Conservation (phyloP, 1,139 yeast species). For the Magnusiomyces tetraspermus region DNA sequence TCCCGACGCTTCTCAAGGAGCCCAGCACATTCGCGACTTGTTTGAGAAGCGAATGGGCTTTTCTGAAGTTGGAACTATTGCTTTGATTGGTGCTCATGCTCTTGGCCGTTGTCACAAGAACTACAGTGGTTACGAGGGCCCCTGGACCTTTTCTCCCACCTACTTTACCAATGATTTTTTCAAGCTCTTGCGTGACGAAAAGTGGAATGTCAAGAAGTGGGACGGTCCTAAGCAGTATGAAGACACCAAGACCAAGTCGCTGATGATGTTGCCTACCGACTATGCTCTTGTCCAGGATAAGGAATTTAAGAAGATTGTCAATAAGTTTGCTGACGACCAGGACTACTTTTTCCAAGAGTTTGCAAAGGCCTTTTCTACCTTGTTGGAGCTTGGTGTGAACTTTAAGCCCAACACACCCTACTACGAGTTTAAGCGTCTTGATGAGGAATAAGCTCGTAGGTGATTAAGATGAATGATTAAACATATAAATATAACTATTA, state of each 20-base stretch:
- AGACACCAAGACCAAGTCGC: constrained; percentile 58
- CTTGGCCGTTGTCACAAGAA: constrained; percentile 64
- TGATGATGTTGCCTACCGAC: constrained; percentile 90
- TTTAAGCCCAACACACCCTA: constrained; percentile 40
- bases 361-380: constrained; percentile 54
- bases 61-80: constrained; percentile 75
- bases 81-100: constrained; percentile 81
- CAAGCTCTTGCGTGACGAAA: constrained; percentile 55
- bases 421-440: constrained; percentile 49
- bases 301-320: constrained; percentile 55
- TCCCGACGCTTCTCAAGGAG: constrained; percentile 72
- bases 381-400: constrained; percentile 65
- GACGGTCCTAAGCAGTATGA: constrained; percentile 72
- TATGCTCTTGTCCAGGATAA: constrained; percentile 62
- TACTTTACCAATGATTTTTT: constrained; percentile 49
- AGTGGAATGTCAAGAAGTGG: constrained; percentile 71
- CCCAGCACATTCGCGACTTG: constrained; percentile 56
- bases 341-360: constrained; percentile 65
- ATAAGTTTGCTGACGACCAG: constrained; percentile 62
- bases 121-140: constrained; percentile 71
- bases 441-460: too few relatives aligned
- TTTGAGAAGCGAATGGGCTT: constrained; percentile 62
- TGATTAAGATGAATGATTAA: not conserved
- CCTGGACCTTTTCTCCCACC: constrained; percentile 90
- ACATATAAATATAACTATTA: not conserved